These are phyloP conservation scores for Camellia lanceoleosa DNA, from an alignment of 148 eudicot genomes.

Conservation along the genomic window DNA sequence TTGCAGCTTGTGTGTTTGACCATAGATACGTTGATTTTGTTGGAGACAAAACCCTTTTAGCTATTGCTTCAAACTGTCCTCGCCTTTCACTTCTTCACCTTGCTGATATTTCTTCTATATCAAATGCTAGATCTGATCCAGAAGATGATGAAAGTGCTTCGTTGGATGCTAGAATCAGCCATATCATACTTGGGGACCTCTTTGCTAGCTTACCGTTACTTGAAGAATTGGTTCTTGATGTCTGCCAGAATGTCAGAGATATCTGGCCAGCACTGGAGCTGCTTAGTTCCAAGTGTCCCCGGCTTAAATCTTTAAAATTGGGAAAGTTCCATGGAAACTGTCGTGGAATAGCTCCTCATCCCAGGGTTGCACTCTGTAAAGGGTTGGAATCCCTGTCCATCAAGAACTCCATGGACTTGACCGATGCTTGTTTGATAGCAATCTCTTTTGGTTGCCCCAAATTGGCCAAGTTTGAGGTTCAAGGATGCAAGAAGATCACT, in stretches of 20 bases:
- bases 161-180: slow-evolving; percentile 55
- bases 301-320: slow-evolving; percentile 48
- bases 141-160: slow-evolving; percentile 33
- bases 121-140: slow-evolving; percentile 21
- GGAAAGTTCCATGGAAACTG: slow-evolving; percentile 69
- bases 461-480: slow-evolving; percentile 57
- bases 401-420: slow-evolving; percentile 58
- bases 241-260: slow-evolving; percentile 59
- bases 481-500: slow-evolving; percentile 60
- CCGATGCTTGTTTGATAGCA: slow-evolving; percentile 64
- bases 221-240: slow-evolving; percentile 64
- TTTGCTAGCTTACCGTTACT: slow-evolving; percentile 49
- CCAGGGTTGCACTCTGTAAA: slow-evolving; percentile 62
- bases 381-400: slow-evolving; percentile 60
- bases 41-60: slow-evolving; percentile 50
- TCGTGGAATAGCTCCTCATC: slow-evolving; percentile 50
- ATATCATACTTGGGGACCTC: slow-evolving; percentile 35
- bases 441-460: slow-evolving; percentile 67
- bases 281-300: slow-evolving; percentile 49
- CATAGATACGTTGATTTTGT: slow-evolving; percentile 60
- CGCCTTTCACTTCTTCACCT: slow-evolving; percentile 49
- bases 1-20: slow-evolving; percentile 58
- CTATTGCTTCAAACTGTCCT: slow-evolving; percentile 48
- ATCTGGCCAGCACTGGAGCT: slow-evolving; percentile 59
- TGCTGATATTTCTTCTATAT: slow-evolving; percentile 40